phyloP scores from a whole-genome alignment of 352 stramenopile genomes.

The Pythium guiyangense region DNA sequence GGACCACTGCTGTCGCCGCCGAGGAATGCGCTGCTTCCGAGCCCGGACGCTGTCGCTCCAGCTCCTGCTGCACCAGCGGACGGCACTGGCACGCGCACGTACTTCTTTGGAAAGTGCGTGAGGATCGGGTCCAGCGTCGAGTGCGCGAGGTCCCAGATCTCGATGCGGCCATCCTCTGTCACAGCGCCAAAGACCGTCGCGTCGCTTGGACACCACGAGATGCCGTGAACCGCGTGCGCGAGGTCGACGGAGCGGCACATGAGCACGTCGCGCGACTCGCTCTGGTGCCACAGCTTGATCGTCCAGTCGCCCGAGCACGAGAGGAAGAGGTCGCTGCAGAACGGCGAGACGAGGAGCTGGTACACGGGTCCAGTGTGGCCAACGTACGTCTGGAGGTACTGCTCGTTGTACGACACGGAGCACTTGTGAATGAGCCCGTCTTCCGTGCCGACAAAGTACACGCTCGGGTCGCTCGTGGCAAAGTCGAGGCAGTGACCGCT shows the following conservation, averaged over 20 bases:
- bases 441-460: constrained; percentile 91
- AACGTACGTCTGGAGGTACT: constrained; percentile 90
- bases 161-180: constrained; percentile 86
- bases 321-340: constrained; percentile 81
- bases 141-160: constrained; percentile 88
- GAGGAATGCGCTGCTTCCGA: constrained; percentile 11
- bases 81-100: constrained; percentile 1
- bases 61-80: too few relatives aligned
- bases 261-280: constrained; percentile 41
- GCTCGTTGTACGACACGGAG: constrained; percentile 91
- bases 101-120: constrained; percentile 68
- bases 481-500: constrained; percentile 90
- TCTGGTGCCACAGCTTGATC: constrained; percentile 84
- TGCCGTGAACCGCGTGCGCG: constrained; percentile 72
- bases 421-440: constrained; percentile 92
- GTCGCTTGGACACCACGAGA: constrained; percentile 84
- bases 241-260: constrained; percentile 80
- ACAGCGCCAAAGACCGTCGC: constrained; percentile 84
- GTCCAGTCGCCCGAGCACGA: constrained; percentile 89
- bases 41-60: too few relatives aligned
- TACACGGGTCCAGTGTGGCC: constrained; percentile 89
- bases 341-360: constrained; percentile 82
- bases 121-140: constrained; percentile 84
- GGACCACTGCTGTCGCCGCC: neutral
- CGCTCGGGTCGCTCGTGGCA: constrained; percentile 61